Percentiles rank a stretch among this genome's conserved stretches.
Conservation (phyloP, 371 early-diverging fungal genomes). For the Phascolomyces articulosus region DNA sequence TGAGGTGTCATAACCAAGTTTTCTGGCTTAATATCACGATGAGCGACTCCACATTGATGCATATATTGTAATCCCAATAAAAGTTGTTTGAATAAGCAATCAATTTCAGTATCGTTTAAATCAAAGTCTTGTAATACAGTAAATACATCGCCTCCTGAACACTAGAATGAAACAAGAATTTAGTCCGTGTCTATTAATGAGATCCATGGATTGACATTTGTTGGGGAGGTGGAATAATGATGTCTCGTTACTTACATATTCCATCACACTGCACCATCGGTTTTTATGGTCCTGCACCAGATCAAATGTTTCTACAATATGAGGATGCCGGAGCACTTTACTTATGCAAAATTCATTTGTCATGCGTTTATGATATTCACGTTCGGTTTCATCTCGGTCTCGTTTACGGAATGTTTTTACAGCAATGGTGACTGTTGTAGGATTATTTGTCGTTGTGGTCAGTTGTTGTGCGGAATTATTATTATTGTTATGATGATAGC, state of each 20-base stretch:
- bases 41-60: slow-evolving; percentile 73
- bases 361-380: slow-evolving; percentile 39
- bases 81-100: slow-evolving; percentile 62
- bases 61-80: slow-evolving; percentile 72
- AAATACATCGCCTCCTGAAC: slow-evolving; percentile 43
- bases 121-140: slow-evolving; percentile 29
- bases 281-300: slow-evolving; percentile 27
- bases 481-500: too few species aligned
- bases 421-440: slow-evolving; percentile 34
- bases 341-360: slow-evolving; percentile 45
- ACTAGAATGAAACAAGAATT: slow-evolving; percentile 20
- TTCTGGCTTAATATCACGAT: slow-evolving; percentile 77
- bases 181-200: background rate
- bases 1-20: slow-evolving; percentile 63
- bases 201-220: background rate
- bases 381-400: slow-evolving; percentile 28
- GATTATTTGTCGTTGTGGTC: too few species aligned
- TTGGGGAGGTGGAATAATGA: background rate
- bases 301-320: slow-evolving; percentile 40
- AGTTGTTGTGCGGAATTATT: too few species aligned
- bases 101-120: slow-evolving; percentile 28
- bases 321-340: slow-evolving; percentile 23
- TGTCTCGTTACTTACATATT: slow-evolving; percentile 34
- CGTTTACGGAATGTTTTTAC: slow-evolving; percentile 42
- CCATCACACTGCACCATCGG: slow-evolving; percentile 45